Conservation (phyloP, 805 yeast genomes). For the Teunomyces tritomae region DNA sequence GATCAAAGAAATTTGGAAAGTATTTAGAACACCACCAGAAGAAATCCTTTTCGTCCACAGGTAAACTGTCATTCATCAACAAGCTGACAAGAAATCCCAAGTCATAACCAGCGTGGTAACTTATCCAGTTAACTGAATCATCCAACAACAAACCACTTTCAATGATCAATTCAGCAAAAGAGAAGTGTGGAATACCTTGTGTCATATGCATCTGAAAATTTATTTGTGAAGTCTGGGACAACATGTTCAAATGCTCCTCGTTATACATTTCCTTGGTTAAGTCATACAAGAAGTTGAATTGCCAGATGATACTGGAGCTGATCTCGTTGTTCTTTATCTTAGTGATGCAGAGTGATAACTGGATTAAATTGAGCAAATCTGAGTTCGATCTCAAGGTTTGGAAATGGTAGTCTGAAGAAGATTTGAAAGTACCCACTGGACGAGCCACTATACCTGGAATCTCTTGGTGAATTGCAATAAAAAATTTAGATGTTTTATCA, state of each 20-base stretch:
- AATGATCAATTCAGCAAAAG: slow-evolving; percentile 79
- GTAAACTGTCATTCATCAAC: slow-evolving; percentile 72
- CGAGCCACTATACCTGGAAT: slow-evolving; percentile 95
- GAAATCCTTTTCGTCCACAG: slow-evolving; percentile 76
- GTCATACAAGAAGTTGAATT: slow-evolving; percentile 87
- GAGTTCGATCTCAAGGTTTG: slow-evolving; percentile 92
- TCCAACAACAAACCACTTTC: slow-evolving; percentile 84
- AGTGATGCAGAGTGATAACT: slow-evolving; percentile 50
- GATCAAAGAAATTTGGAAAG: slow-evolving; percentile 82
- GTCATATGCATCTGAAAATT: slow-evolving; percentile 72
- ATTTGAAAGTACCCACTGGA: slow-evolving; percentile 90
- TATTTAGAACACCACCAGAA: slow-evolving; percentile 64
- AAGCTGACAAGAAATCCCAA: slow-evolving; percentile 83
- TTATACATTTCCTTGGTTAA: slow-evolving; percentile 79
- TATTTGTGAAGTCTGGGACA: slow-evolving; percentile 74
- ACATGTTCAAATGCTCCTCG: slow-evolving; percentile 75
- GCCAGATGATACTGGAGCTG: slow-evolving; percentile 87
- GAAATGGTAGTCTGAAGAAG: slow-evolving; percentile 90
- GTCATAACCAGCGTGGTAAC: slow-evolving; percentile 93
- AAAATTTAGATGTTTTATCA: slow-evolving; percentile 45
- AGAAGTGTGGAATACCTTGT: slow-evolving; percentile 74
- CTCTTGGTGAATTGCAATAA: slow-evolving; percentile 78
- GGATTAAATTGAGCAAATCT: slow-evolving; percentile 81
- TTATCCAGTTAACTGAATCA: slow-evolving; percentile 74
- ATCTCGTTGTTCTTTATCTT: slow-evolving; percentile 35